A percentile compares a stretch with the other conserved stretches of the same genome.
Conservation (phyloP, 2,329 filamentous ascomycete genomes). For the Fusarium buxicola region DNA sequence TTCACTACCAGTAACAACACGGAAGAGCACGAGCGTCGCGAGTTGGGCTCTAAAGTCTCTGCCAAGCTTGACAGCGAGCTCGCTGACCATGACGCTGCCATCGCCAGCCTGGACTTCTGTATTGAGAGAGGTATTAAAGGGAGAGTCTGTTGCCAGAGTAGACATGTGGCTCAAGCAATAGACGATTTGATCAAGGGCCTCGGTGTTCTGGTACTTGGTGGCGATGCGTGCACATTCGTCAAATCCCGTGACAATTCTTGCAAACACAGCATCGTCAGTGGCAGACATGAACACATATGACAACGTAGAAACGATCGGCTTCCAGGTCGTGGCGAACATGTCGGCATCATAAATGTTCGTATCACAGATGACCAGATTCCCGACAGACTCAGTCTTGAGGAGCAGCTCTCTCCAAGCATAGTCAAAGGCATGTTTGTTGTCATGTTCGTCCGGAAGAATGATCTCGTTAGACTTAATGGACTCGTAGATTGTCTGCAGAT, state of each 20-base stretch:
- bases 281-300: conserved; percentile 99
- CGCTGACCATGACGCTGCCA: conserved; percentile 97
- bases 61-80: conserved; percentile 95
- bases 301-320: conserved; percentile 90
- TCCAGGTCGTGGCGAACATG: conserved; percentile 98
- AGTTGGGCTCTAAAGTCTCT: conserved; percentile 93
- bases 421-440: conserved; percentile 96
- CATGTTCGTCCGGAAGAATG: conserved; percentile 95
- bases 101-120: conserved; percentile 94
- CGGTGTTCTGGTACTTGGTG: conserved; percentile 82
- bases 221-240: conserved; percentile 96
- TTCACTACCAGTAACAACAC: conserved; percentile 89
- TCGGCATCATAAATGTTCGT: conserved; percentile 97
- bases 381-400: conserved; percentile 82
- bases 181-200: conserved; percentile 92
- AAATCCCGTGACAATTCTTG: conserved; percentile 92
- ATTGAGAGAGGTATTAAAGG: conserved; percentile 88
- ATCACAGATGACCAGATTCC: conserved; percentile 80
- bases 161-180: conserved; percentile 92
- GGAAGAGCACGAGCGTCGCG: conserved; percentile 94
- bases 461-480: conserved; percentile 95
- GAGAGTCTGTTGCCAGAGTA: conserved; percentile 79
- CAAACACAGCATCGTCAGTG: conserved; percentile 94
- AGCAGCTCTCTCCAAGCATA: conserved; percentile 97
- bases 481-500: conserved; percentile 87